A percentile compares a stretch with the other conserved stretches of the same genome.
phyloP scores from a whole-genome alignment of 371 early-diverging fungal species.

The Entomophthora muscae region DNA sequence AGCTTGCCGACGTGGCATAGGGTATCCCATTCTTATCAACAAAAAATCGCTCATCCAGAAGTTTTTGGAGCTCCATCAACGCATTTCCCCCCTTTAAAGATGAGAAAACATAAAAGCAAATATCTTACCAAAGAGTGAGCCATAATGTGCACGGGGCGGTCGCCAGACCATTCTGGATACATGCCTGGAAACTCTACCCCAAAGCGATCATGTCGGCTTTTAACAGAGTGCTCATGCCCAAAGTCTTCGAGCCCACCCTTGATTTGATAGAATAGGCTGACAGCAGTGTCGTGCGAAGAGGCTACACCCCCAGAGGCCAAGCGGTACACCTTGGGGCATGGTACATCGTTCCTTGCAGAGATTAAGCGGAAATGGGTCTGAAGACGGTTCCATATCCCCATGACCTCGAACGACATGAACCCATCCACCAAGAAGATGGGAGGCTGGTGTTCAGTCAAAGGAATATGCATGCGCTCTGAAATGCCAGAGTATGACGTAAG shows the following conservation, averaged over 20 bases:
- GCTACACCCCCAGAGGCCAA: background rate
- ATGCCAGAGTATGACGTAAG: too few relatives aligned
- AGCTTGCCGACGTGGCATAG: background rate
- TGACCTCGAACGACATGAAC: constrained; percentile 9
- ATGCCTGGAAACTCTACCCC: background rate
- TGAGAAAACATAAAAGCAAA: background rate
- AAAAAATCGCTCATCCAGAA: background rate
- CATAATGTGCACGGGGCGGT: background rate
- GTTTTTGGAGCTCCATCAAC: background rate
- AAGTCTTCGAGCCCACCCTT: background rate
- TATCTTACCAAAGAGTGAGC: background rate
- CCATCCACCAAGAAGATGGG: constrained; percentile 4
- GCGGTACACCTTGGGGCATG: background rate
- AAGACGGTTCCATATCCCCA: constrained; percentile 4
- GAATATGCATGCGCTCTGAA: too few relatives aligned
- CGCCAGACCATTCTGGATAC: background rate
- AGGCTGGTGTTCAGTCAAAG: too few relatives aligned
- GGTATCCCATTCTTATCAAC: background rate
- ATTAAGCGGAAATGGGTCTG: background rate
- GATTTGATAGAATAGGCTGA: background rate
- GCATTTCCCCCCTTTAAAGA: constrained; percentile 4
- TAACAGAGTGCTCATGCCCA: background rate
- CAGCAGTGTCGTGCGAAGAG: background rate
- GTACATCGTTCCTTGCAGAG: background rate
- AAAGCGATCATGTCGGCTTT: background rate